These are phyloP conservation scores for Quercus aquifolioides DNA, from an alignment of 306 rosid genomes.

Conservation along the genomic window DNA sequence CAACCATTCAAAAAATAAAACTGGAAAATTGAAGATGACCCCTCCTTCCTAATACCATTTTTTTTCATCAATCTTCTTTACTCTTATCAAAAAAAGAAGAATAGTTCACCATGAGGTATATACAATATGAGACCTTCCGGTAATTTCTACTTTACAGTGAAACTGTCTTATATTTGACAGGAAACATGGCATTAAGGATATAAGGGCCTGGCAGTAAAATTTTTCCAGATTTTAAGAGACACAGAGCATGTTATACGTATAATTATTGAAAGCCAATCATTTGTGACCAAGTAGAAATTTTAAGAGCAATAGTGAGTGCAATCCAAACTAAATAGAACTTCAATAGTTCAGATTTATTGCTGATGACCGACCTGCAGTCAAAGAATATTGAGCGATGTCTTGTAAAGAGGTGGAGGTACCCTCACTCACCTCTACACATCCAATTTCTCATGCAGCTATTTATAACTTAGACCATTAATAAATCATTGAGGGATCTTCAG, in stretches of 20 bases:
- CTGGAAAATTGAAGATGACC: background rate
- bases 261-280: background rate
- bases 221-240: background rate
- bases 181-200: background rate
- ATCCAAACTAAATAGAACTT: background rate
- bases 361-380: constrained; percentile 16
- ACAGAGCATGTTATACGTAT: background rate
- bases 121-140: background rate
- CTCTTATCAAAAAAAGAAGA: background rate
- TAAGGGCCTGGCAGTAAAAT: background rate
- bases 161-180: background rate
- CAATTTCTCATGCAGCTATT: constrained; percentile 2
- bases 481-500: background rate
- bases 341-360: constrained; percentile 7
- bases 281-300: background rate
- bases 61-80: background rate
- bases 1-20: background rate
- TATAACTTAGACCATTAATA: background rate
- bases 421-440: background rate
- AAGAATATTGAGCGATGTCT: constrained; percentile 17
- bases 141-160: background rate
- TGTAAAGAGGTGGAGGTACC: background rate
- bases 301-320: background rate
- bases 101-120: background rate
- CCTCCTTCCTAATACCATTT: background rate